phyloP scores from a whole-genome alignment of 805 yeast species.

The Tetrapisispora iriomotensis region DNA sequence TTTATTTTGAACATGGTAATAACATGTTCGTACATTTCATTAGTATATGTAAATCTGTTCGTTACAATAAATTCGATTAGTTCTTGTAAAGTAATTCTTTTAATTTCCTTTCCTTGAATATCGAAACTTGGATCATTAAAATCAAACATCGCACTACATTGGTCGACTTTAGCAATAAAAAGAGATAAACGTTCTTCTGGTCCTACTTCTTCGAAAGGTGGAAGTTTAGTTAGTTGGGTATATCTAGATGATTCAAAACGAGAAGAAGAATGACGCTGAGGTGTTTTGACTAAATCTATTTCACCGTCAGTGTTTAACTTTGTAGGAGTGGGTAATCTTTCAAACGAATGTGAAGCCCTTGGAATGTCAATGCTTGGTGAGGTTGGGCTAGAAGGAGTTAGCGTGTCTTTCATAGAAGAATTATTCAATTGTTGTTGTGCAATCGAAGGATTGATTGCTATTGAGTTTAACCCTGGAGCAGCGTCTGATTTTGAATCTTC shows the following conservation, averaged over 20 bases:
- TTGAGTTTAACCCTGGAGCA: not conserved
- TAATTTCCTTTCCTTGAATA: conserved; percentile 85
- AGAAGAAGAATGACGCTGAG: conserved; percentile 87
- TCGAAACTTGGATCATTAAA: conserved; percentile 89
- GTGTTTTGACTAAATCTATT: conserved; percentile 72
- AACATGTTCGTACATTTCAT: conserved; percentile 81
- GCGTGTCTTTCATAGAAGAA: not conserved
- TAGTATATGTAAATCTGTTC: conserved; percentile 76
- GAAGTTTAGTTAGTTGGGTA: conserved; percentile 63
- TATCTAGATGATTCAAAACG: conserved; percentile 73
- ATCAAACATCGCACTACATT: conserved; percentile 90
- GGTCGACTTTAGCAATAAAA: conserved; percentile 82
- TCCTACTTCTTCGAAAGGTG: conserved; percentile 79
- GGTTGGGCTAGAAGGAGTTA: conserved; percentile 1
- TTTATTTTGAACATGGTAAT: conserved; percentile 83
- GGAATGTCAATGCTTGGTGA: conserved; percentile 28
- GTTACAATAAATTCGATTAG: conserved; percentile 78
- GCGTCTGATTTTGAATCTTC: not conserved
- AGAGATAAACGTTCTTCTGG: conserved; percentile 65
- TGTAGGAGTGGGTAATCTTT: conserved; percentile 49
- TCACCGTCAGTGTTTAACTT: conserved; percentile 49
- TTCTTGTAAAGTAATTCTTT: conserved; percentile 78
- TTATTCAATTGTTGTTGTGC: not conserved
- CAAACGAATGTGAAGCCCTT: conserved; percentile 42
- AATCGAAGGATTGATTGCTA: not conserved